Conservation (phyloP, 257 asterid species). For the Solanum tarapatanum region DNA sequence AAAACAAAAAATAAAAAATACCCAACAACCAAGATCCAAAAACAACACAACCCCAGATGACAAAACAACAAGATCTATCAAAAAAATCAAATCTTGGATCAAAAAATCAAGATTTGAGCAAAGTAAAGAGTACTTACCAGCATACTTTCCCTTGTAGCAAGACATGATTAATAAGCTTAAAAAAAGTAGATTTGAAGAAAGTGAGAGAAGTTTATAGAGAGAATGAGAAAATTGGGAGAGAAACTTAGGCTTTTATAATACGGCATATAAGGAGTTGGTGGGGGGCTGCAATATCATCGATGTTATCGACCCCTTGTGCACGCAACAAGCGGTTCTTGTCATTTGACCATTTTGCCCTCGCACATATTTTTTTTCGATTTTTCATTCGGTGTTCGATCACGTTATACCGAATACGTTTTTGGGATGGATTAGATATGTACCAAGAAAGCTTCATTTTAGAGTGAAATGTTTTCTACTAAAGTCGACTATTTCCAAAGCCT, state of each 20-base stretch:
- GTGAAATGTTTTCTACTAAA: background rate
- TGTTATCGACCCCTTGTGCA: conserved; percentile 4
- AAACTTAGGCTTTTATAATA: background rate
- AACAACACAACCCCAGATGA: background rate
- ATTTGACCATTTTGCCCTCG: background rate
- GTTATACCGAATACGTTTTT: no score
- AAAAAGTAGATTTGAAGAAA: background rate
- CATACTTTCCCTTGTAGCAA: conserved; percentile 15
- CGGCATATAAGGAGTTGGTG: background rate
- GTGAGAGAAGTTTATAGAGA: background rate
- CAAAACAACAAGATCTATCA: background rate
- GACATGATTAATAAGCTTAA: background rate
- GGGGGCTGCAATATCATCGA: background rate
- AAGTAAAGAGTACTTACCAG: background rate
- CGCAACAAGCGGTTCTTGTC: background rate
- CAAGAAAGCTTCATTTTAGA: background rate
- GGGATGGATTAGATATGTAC: background rate
- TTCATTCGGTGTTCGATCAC: no score
- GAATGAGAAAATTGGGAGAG: background rate
- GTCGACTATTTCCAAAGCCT: no score
- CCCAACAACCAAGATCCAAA: background rate
- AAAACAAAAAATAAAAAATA: background rate
- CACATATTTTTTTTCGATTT: background rate
- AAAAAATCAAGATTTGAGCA: background rate
- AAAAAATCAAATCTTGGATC: background rate